Evolutionary conservation across 2,329 filamentous ascomycete species (phyloP).

Genomic region (Penicillium hordei): DNA sequence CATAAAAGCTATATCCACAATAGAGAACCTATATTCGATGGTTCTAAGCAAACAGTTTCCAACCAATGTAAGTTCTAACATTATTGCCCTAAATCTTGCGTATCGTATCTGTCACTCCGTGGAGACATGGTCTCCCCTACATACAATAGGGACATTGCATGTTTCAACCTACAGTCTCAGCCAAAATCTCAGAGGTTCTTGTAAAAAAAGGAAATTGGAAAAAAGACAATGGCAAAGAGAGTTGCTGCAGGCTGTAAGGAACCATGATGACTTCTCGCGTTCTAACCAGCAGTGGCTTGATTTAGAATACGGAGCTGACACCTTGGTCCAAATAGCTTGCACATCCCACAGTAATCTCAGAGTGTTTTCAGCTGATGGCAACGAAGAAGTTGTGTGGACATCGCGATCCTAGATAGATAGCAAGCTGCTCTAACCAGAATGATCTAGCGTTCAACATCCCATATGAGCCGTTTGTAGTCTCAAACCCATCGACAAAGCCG

Average conservation of each 20-base stretch:
- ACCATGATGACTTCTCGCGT: neutral
- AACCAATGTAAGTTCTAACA: neutral
- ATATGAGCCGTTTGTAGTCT: neutral
- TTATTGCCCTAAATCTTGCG: neutral
- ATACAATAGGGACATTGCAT: neutral
- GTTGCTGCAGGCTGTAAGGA: neutral
- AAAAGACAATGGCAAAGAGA: neutral
- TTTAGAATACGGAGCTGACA: neutral
- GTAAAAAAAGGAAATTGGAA: neutral
- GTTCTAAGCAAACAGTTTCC: neutral
- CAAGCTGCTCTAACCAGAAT: neutral
- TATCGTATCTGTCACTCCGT: neutral
- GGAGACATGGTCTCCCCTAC: neutral
- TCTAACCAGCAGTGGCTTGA: neutral
- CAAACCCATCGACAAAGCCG: neutral
- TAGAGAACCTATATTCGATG: neutral
- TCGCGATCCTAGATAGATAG: too few species aligned
- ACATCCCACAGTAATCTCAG: neutral
- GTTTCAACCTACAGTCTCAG: neutral
- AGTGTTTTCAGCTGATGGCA: neutral
- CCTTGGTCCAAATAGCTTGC: neutral
- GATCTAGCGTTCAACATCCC: neutral
- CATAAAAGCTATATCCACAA: neutral
- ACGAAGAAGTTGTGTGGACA: neutral
- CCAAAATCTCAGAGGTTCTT: neutral